Base-by-base conservation (phyloP, 164 flowering plant genomes). In the Euptelea pleiosperma region DNA sequence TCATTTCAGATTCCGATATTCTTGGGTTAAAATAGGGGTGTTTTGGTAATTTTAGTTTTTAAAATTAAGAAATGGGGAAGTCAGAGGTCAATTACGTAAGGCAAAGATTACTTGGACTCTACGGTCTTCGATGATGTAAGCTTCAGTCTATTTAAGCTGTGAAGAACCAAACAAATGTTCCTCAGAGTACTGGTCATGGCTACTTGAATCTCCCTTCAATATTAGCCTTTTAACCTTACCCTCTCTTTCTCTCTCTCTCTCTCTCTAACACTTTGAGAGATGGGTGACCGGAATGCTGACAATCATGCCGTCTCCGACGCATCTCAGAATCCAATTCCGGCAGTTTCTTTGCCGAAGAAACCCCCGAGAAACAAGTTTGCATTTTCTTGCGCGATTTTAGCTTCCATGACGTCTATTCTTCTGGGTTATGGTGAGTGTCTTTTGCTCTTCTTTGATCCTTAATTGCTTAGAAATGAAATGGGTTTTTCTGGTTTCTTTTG, bases 331-430 rank as follows among this genome's bases (percentile, higher is more conserved):
- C n/a, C n/a, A n/a, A n/a, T n/a, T n/a, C n/a, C n/a, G n/a, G n/a
- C n/a, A n/a, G n/a, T 54, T n/a, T 14, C 31, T 15, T 9, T 12
- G 12, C 25, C 37, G 22, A 10, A 68, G 65, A 83, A 79, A 25
- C 75, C 69, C 1, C 61, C 42, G 41, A 73, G 71, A n/a, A 85
- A 83, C 71, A 74, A 69, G 57, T 85, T 19, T 55, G 89, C 89
- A 4, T 34, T 82, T 25, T 84, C 72, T 48, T 82, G 86, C 57
- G 77, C 96, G 2, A 61, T 76, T 31, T 50, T 87, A 5, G 96
- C 91, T 60, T 88, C 91, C 64, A 80, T 82, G 83, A 70, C 81
- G 28, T 80, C 91, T 4, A 60, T 85, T 62, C 68, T 85, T 18
- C 76, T 85, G 1, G 91, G 91, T 22, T 88, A 85, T 54, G 89